These are phyloP conservation scores for Paramyrothecium roridum DNA, from an alignment of 2,329 filamentous ascomycete species.

Conservation along the genomic window DNA sequence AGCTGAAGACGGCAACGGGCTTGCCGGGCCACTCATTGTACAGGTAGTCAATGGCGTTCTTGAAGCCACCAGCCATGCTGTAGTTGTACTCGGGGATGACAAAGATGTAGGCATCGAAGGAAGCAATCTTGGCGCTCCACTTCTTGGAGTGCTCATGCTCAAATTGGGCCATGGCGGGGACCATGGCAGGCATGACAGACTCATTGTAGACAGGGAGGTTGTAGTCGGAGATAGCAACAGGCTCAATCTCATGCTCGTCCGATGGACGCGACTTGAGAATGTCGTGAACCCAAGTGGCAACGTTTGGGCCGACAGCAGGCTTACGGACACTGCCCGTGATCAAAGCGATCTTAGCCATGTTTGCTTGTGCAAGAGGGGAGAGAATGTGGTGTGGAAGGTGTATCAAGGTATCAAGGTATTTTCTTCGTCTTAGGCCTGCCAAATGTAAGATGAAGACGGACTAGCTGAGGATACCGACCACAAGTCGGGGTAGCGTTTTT, in stretches of 20 bases:
- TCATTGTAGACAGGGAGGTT: slow-evolving; percentile 44
- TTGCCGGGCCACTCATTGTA: slow-evolving; percentile 19
- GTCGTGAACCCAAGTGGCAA: background rate
- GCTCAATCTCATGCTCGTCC: slow-evolving; percentile 4
- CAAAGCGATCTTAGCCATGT: background rate
- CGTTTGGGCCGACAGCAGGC: background rate
- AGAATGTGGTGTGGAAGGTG: no score
- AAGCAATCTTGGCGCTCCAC: slow-evolving; percentile 41
- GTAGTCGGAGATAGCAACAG: slow-evolving; percentile 11
- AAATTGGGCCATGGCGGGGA: slow-evolving; percentile 30
- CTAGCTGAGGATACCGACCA: no score
- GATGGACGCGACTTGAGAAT: background rate
- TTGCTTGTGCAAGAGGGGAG: background rate
- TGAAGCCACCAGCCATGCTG: slow-evolving; percentile 48
- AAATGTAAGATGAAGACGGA: no score
- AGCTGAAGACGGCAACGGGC: slow-evolving; percentile 5
- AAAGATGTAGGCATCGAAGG: slow-evolving; percentile 44
- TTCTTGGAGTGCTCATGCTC: slow-evolving; percentile 35
- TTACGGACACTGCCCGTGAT: background rate
- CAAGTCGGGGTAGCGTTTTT: no score
- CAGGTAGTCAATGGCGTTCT: slow-evolving; percentile 63
- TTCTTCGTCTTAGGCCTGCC: no score
- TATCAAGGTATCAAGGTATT: no score
- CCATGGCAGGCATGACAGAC: slow-evolving; percentile 30
- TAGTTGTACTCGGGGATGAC: slow-evolving; percentile 57